phyloP scores from a whole-genome alignment of 2,329 filamentous ascomycete genomes.

The Magnaporthiopsis incrustans region DNA sequence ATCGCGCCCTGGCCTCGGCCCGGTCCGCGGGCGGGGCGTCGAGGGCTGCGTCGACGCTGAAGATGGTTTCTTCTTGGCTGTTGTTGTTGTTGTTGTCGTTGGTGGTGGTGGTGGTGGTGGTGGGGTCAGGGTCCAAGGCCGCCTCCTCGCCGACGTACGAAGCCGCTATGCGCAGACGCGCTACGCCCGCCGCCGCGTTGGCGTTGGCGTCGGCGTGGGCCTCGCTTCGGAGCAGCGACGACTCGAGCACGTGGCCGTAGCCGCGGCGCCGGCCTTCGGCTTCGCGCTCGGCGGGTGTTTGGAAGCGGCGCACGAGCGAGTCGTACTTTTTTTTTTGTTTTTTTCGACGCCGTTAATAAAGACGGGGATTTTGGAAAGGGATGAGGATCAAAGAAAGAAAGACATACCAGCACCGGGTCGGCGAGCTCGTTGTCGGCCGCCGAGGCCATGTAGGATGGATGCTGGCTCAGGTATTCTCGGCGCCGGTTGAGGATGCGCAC shows the following conservation, averaged over 20 bases:
- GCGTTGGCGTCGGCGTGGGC: slow-evolving; percentile 7
- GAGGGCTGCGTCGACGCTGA: not conserved
- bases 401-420: slow-evolving; percentile 56
- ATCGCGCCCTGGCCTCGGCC: slow-evolving; percentile 60
- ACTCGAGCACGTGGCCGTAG: slow-evolving; percentile 70
- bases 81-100: too few relatives aligned
- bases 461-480: slow-evolving; percentile 63
- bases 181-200: too few relatives aligned
- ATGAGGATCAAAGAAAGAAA: too few relatives aligned
- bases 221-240: slow-evolving; percentile 68
- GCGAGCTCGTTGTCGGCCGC: not conserved
- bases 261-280: slow-evolving; percentile 66
- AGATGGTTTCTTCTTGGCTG: too few relatives aligned
- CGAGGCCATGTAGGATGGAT: slow-evolving; percentile 54
- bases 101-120: too few relatives aligned
- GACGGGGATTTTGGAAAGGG: too few relatives aligned
- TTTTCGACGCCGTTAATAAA: too few relatives aligned
- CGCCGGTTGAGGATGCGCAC: slow-evolving; percentile 29
- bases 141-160: too few relatives aligned
- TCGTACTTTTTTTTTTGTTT: slow-evolving; percentile 60
- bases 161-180: too few relatives aligned
- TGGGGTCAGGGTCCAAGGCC: too few relatives aligned
- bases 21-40: slow-evolving; percentile 27
- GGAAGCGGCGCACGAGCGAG: slow-evolving; percentile 67
- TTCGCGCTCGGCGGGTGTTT: slow-evolving; percentile 64